Evolutionary conservation across 1,284 basidiomycete genomes (phyloP).

Genomic region (Leccinum subspadiceum): DNA sequence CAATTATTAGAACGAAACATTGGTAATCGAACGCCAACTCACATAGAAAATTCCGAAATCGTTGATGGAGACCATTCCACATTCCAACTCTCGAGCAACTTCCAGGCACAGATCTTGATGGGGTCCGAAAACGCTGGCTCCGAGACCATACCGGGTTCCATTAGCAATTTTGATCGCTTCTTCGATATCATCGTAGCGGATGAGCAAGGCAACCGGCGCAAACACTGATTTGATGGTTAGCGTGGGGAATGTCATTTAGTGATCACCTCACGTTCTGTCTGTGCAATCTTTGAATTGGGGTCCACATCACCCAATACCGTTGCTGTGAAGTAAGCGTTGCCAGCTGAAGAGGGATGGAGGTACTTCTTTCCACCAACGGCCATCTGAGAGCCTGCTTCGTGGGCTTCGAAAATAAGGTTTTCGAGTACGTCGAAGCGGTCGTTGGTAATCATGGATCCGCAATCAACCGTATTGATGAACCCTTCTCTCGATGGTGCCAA

Average conservation of each 20-base stretch:
- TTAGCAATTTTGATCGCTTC: constrained; percentile 88
- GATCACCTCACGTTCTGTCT: constrained; percentile 65
- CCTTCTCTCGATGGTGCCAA: constrained; percentile 61
- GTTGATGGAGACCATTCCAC: constrained; percentile 97
- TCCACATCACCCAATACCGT: constrained; percentile 85
- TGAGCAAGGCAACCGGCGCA: constrained; percentile 83
- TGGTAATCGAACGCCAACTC: constrained; percentile 32
- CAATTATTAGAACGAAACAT: constrained; percentile 12
- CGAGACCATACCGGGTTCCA: constrained; percentile 85
- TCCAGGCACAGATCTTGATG: constrained; percentile 71
- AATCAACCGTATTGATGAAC: constrained; percentile 70
- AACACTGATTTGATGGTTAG: constrained; percentile 59
- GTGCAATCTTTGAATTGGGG: constrained; percentile 73
- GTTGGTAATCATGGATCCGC: constrained; percentile 78
- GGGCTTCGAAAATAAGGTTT: constrained; percentile 68
- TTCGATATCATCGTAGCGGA: constrained; percentile 78
- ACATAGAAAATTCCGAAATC: constrained; percentile 94
- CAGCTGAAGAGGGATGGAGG: constrained; percentile 61
- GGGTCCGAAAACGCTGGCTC: constrained; percentile 92
- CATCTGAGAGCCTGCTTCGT: constrained; percentile 69
- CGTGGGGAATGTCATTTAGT: background rate
- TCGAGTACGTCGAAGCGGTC: constrained; percentile 72
- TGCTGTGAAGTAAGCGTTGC: constrained; percentile 82
- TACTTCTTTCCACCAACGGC: constrained; percentile 66
- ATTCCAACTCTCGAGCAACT: constrained; percentile 78